phyloP scores from a whole-genome alignment of 164 flowering plant species.

The Sextonia rubra region DNA sequence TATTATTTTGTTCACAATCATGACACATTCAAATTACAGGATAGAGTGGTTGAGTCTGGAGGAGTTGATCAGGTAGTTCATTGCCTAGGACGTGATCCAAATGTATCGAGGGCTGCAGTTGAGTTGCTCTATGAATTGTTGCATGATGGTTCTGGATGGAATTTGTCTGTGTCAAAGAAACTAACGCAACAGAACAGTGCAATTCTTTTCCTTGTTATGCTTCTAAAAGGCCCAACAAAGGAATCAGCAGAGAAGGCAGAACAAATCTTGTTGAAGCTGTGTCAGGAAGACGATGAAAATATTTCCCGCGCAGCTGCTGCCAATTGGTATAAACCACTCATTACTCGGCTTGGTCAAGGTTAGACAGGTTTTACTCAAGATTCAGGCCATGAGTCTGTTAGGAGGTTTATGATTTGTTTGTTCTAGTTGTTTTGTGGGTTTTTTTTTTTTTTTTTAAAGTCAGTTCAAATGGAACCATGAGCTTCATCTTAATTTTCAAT shows the following conservation, averaged over 20 bases:
- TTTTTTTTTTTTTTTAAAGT: not conserved
- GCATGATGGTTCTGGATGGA: constrained; percentile 55
- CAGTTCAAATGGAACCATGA: not conserved
- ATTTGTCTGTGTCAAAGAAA: constrained; percentile 30
- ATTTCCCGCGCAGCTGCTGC: constrained; percentile 44
- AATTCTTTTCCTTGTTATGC: constrained; percentile 48
- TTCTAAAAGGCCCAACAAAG: constrained; percentile 29
- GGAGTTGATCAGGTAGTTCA: constrained; percentile 48
- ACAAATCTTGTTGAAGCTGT: constrained; percentile 45
- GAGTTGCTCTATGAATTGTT: constrained; percentile 56
- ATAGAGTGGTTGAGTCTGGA: constrained; percentile 37
- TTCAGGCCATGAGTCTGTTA: not conserved
- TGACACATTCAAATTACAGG: constrained; percentile 32
- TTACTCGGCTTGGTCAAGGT: constrained; percentile 51
- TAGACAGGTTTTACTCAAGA: constrained; percentile 7
- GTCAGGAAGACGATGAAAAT: constrained; percentile 48
- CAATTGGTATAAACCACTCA: constrained; percentile 60
- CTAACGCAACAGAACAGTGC: constrained; percentile 39
- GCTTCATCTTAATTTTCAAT: not conserved
- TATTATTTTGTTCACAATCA: not conserved
- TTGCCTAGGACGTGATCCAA: constrained; percentile 45
- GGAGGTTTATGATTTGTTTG: not conserved
- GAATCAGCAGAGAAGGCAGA: constrained; percentile 57
- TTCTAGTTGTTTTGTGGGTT: not conserved
- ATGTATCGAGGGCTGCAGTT: constrained; percentile 46